These are phyloP conservation scores for Rhizomucor pusillus DNA, from an alignment of 371 early-diverging fungal genomes.

Conservation along the genomic window DNA sequence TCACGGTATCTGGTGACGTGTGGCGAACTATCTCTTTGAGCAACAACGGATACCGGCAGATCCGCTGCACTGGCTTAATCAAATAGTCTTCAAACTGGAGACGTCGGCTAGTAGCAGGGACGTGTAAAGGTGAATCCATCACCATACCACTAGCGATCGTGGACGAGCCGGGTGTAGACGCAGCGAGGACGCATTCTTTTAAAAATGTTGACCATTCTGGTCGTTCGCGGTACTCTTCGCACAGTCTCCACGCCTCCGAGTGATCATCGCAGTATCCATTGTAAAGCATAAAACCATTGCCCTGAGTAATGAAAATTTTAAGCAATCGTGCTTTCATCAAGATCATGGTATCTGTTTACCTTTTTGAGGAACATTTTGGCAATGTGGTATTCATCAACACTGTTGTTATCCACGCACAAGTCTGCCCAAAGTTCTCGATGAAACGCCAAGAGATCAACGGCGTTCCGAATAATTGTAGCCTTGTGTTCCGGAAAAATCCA, in stretches of 20 bases:
- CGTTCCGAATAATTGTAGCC: conserved; percentile 34
- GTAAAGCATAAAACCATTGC: conserved; percentile 32
- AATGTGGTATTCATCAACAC: conserved; percentile 9
- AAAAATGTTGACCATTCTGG: conserved; percentile 42
- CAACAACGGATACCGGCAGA: conserved; percentile 46
- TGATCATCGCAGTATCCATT: conserved; percentile 43
- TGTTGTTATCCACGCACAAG: conserved; percentile 7
- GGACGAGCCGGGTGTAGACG: background rate
- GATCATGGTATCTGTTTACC: conserved; percentile 25
- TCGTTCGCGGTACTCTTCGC: conserved; percentile 33
- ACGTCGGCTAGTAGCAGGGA: conserved; percentile 14
- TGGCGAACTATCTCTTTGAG: conserved; percentile 40
- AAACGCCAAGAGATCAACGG: conserved; percentile 28
- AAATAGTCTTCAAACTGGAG: conserved; percentile 49
- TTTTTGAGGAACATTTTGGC: conserved; percentile 38
- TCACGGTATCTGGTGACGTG: conserved; percentile 25
- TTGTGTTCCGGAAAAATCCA: conserved; percentile 39
- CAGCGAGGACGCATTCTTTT: conserved; percentile 25
- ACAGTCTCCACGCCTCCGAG: conserved; percentile 32
- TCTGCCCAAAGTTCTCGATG: conserved; percentile 24
- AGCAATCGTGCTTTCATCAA: background rate
- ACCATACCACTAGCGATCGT: conserved; percentile 1
- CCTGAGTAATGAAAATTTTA: conserved; percentile 13
- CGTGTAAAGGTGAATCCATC: conserved; percentile 3
- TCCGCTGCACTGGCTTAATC: conserved; percentile 52